Evolutionary conservation across 805 yeast species (phyloP), one percentile per base, ranked within the genome.

Genomic region (Kuraishia molischiana): DNA sequence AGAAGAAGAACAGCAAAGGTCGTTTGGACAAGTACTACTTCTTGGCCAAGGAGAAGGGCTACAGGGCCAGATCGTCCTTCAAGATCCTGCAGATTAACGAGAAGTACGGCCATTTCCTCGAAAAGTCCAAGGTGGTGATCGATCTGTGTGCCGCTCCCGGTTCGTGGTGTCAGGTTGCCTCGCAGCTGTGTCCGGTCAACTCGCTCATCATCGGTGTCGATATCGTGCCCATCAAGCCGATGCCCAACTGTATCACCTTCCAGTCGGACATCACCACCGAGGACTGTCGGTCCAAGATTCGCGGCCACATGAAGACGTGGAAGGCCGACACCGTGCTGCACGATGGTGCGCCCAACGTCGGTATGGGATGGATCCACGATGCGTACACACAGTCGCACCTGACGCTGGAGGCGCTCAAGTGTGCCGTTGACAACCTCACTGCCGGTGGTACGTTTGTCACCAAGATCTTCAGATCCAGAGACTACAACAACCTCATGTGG

Each of bases 311-410:
- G 81, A 92, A 92, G 59, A 89, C 97, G 1, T 92, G 97, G 97
- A 92, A 92, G 52, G 99, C 97, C 1, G 97, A 92, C 56, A 85
- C 95, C 0, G 97, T 92, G 15, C 66, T 92, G 54, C 98, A 92
- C 62, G 99, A 92, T 72, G 99, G 99, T 79, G 99, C 99, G 21
- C 99, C 99, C 22, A 92, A 92, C 54, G 97, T 92, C 51, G 99
- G 99, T 80, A 72, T 92, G 54, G 95, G 95, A n/a, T 92, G 99
- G 99, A 92, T 85, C 17, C 99, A 92, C 61, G 99, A 92, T 76
- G 98, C 99, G 1, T 92, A 85, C 64, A 86, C 97, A 2, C 99
- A 92, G 65, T 86, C 96, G 20, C 97, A 90, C 55, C 76, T 92
- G 49, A 94, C 95, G 22, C 67, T 92, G 48, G 95, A 89, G 65